Evolutionary conservation across 1,284 basidiomycete species (phyloP), one percentile per base, ranked within the genome.

Genomic region (Ceratobasidium sp.): DNA sequence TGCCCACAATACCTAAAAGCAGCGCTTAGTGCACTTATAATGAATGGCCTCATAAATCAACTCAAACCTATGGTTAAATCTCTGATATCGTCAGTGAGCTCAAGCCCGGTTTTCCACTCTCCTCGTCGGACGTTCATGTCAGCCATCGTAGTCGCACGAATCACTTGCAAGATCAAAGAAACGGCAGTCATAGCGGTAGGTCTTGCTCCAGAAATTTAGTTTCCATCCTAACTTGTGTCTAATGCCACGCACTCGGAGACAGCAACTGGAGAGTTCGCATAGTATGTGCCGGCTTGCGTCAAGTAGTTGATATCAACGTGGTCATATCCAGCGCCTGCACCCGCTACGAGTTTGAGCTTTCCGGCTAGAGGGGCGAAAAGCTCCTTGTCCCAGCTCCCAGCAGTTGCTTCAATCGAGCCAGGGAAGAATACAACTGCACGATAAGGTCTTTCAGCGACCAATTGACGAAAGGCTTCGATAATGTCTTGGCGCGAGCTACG

Each of bases 271-370:
- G 72, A 56, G 45, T 74, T 74, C 17, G 73, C 73, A 47, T 73
- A 73, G 55, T 73, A 71, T 42, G 53, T 32, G 35, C 67, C 40
- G 53, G 69, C 47, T 6, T 53, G n/a, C 31, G 72, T 74, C 12
- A 74, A 45, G 45, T 58, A 73, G 17, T 70, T 68, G n/a, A 74
- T 67, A 32, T 74, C 73, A 43, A 74, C 72, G 50, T 73, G 72
- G 54, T 74, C 73, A 64, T 72, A 73, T 12, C 73, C 73, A 38
- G 73, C 70, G 27, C 73, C 73, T 27, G 67, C 25, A 20, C 72
- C 73, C 34, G 65, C 56, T 47, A 74, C 73, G 31, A 73, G 69
- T 34, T 56, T 45, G 35, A 74, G 70, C 10, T 32, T 42, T 15
- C 40, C 53, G 22, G 57, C 45, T 20, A 72, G 71, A 10, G 45